Conservation (phyloP, 345 rosid genomes). For the Isatis tinctoria region DNA sequence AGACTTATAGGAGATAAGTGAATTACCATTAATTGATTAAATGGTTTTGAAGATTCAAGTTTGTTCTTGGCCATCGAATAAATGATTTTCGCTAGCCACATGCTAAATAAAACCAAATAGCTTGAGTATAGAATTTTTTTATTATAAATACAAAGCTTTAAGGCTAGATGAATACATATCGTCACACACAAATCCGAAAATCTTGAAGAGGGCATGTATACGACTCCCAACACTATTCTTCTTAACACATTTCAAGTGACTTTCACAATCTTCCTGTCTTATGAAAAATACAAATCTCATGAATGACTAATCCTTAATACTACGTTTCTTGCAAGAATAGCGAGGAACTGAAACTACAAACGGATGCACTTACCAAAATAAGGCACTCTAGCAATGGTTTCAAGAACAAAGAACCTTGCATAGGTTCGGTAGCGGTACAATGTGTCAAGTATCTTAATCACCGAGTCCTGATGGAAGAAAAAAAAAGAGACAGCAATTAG, state of each 20-base stretch:
- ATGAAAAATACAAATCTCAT: not conserved
- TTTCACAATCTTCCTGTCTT: not conserved
- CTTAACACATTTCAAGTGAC: not conserved
- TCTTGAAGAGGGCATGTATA: not conserved
- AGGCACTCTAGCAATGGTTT: conserved; percentile 97
- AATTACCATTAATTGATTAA: no score
- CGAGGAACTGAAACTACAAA: not conserved
- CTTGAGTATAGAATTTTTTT: no score
- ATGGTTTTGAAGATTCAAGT: no score
- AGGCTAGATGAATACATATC: no score
- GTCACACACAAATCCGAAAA: no score
- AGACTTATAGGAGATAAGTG: no score
- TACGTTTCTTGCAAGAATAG: not conserved
- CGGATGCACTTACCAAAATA: conserved; percentile 64
- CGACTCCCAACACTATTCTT: not conserved
- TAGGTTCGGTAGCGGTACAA: conserved; percentile 77
- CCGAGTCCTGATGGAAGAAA: conserved; percentile 63
- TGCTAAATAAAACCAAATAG: no score
- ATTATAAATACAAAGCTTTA: no score
- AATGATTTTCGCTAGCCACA: no score
- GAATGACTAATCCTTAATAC: not conserved
- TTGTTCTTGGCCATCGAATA: no score
- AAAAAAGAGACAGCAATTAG: conserved; percentile 4
- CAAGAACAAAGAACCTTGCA: conserved; percentile 88
- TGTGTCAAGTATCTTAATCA: conserved; percentile 80